A percentile compares a stretch with the other conserved stretches of the same genome.
These are phyloP conservation scores for Penicillium sp. DNA, from an alignment of 2,329 filamentous ascomycete genomes.

Conservation along the genomic window DNA sequence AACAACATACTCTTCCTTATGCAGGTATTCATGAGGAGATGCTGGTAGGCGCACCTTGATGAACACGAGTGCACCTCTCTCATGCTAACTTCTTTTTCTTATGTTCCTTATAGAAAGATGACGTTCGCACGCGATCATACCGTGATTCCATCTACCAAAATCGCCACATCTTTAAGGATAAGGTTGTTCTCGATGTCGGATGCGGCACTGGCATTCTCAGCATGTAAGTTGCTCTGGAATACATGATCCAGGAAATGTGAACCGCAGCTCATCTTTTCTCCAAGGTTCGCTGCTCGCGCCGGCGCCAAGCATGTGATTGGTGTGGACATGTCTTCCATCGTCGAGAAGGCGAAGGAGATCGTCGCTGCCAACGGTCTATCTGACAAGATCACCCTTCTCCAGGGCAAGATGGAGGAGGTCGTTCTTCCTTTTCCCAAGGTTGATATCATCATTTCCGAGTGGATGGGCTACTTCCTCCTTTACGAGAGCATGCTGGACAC, in stretches of 20 bases:
- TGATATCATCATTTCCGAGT: constrained; percentile 99
- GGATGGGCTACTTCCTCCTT: constrained; percentile 99
- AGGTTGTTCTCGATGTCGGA: constrained; percentile 92
- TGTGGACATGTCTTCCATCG: constrained; percentile 99
- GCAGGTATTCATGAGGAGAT: constrained; percentile 95
- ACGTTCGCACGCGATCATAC: constrained; percentile 94
- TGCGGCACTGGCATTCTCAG: constrained; percentile 97
- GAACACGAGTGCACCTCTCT: not conserved
- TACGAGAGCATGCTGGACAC: constrained; percentile 99
- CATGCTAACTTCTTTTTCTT: constrained; percentile 3
- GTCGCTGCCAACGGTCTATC: constrained; percentile 87
- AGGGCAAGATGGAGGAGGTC: constrained; percentile 99
- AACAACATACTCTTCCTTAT: constrained; percentile 27
- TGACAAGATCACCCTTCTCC: constrained; percentile 94
- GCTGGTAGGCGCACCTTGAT: constrained; percentile 65
- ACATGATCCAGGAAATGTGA: not conserved
- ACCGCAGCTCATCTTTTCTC: constrained; percentile 10
- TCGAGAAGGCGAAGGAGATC: constrained; percentile 96
- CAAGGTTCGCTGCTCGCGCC: constrained; percentile 91
- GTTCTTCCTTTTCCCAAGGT: constrained; percentile 89
- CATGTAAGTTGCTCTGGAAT: constrained; percentile 63
- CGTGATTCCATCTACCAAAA: constrained; percentile 98
- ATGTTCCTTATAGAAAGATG: constrained; percentile 72
- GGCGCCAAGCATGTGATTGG: constrained; percentile 98
- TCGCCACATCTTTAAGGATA: constrained; percentile 87